A percentile compares a stretch with the other conserved stretches of the same genome.
These are phyloP conservation scores for Priceomyces medius DNA, from an alignment of 805 yeast genomes.

Conservation along the genomic window DNA sequence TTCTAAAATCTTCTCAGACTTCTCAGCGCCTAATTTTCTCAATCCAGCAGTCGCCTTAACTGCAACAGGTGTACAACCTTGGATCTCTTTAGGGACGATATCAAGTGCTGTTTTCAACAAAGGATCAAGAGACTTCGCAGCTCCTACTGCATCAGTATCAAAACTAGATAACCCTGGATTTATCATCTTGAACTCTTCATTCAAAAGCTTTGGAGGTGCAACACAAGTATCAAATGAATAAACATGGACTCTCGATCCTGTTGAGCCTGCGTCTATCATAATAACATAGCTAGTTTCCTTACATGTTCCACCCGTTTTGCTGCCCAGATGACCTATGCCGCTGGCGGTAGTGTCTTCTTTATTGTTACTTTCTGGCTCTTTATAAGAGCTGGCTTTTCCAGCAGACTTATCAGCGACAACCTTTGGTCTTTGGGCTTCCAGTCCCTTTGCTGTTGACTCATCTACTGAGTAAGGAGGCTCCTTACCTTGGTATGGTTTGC, in stretches of 20 bases:
- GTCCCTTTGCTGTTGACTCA: constrained; percentile 1
- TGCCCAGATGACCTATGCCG: constrained; percentile 1
- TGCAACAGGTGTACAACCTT: constrained; percentile 86
- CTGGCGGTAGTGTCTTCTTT: constrained; percentile 7
- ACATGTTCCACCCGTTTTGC: constrained; percentile 6
- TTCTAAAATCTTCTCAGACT: constrained; percentile 65
- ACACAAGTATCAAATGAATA: constrained; percentile 87
- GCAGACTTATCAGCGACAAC: constrained; percentile 6
- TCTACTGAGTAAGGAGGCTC: constrained; percentile 33
- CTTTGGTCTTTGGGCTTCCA: constrained; percentile 6
- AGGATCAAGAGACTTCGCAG: constrained; percentile 88
- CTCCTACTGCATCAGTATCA: constrained; percentile 75
- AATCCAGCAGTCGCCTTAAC: constrained; percentile 98
- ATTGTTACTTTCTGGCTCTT: constrained; percentile 7
- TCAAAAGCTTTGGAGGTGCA: constrained; percentile 76
- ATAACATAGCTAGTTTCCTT: constrained; percentile 66
- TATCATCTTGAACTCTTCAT: constrained; percentile 83
- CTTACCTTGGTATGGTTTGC: constrained; percentile 30
- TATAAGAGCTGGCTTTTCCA: constrained; percentile 5
- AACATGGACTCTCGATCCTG: constrained; percentile 94
- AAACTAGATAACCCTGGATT: constrained; percentile 90
- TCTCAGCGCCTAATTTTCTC: constrained; percentile 76
- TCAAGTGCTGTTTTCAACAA: constrained; percentile 73
- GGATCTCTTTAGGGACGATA: constrained; percentile 70
- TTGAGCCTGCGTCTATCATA: constrained; percentile 97